These are phyloP conservation scores for Talaromyces sp. DNA, from an alignment of 2,329 filamentous ascomycete species.

Conservation along the genomic window DNA sequence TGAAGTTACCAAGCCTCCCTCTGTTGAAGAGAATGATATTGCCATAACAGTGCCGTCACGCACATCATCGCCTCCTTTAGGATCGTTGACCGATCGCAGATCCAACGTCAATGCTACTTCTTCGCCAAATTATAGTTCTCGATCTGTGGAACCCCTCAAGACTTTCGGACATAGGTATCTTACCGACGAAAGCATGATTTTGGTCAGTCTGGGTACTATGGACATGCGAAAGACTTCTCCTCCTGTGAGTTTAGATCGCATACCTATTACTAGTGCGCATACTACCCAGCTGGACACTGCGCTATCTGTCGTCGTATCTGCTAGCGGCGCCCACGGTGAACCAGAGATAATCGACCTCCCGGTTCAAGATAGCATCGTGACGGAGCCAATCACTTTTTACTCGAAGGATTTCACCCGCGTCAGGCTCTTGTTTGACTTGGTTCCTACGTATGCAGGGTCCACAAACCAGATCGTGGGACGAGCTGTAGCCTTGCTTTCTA, in stretches of 20 bases:
- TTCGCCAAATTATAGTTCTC: background rate
- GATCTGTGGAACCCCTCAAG: slow-evolving; percentile 69
- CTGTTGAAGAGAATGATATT: slow-evolving; percentile 33
- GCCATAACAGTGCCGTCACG: slow-evolving; percentile 31
- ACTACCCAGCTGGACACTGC: slow-evolving; percentile 92
- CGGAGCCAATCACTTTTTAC: slow-evolving; percentile 88
- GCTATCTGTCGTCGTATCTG: slow-evolving; percentile 84
- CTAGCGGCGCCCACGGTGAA: slow-evolving; percentile 79
- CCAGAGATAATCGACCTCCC: slow-evolving; percentile 87
- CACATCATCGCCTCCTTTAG: slow-evolving; percentile 36
- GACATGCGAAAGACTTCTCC: slow-evolving; percentile 79
- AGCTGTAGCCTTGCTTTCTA: slow-evolving; percentile 81
- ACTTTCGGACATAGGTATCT: slow-evolving; percentile 95
- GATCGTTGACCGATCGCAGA: slow-evolving; percentile 43
- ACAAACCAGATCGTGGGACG: slow-evolving; percentile 81
- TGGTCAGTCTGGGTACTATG: slow-evolving; percentile 93
- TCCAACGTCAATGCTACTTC: slow-evolving; percentile 42
- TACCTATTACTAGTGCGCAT: slow-evolving; percentile 83
- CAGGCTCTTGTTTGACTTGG: slow-evolving; percentile 87
- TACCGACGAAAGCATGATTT: slow-evolving; percentile 79
- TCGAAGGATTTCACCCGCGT: slow-evolving; percentile 74
- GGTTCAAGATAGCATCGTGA: slow-evolving; percentile 88
- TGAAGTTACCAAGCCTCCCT: slow-evolving; percentile 49
- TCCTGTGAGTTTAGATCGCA: slow-evolving; percentile 81
- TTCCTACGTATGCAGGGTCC: slow-evolving; percentile 86